Evolutionary conservation across 2,329 filamentous ascomycete species (phyloP), one percentile per base, ranked within the genome.

Genomic region (Knufia petricola): DNA sequence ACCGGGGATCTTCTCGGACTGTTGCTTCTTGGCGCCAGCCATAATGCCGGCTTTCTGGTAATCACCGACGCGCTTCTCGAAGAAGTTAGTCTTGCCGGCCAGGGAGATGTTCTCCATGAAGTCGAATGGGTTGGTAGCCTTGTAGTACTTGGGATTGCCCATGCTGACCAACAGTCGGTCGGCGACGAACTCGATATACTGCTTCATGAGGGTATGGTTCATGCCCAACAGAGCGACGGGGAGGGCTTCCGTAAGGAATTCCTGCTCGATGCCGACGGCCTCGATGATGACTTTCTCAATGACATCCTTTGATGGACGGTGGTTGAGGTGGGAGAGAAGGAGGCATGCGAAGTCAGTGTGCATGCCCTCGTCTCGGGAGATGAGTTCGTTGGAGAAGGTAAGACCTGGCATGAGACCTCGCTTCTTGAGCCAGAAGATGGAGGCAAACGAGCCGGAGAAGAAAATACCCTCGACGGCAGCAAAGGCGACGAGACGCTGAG

Each of bases 381-480:
- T 98, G 64, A 98, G 85, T 77, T 98, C 92, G 76, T 98, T 98
- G 67, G 92, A 96, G 77, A 98, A 98, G 60, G 92, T 96, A 55
- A 98, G 79, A 61, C 92, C 92, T 41, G 92, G 85, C 92, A 98
- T 98, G 59, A 98, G 82, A 60, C 92, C 92, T 68, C 94, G 92
- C 84, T 98, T 98, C 86, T 96, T 98, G 64, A 98, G 78, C 92
- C 92, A 98, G 79, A 98, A 98, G 73, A 98, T 96, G 59, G 92
- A 94, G 3, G 92, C 92, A 63, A 98, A 98, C 20, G 92, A 94
- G 56, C 92, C 92, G 60, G 85, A 92, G 82, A 98, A 98, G 83
- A 98, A 98, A 74, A 98, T 98, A 66, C 92, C 92, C 75, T 98
- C 92, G 48, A 98, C 89, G 38, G 92, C 92, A 56, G 92, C 92